phyloP scores from a whole-genome alignment of 805 yeast species.

The Tetrapisispora phaffii region DNA sequence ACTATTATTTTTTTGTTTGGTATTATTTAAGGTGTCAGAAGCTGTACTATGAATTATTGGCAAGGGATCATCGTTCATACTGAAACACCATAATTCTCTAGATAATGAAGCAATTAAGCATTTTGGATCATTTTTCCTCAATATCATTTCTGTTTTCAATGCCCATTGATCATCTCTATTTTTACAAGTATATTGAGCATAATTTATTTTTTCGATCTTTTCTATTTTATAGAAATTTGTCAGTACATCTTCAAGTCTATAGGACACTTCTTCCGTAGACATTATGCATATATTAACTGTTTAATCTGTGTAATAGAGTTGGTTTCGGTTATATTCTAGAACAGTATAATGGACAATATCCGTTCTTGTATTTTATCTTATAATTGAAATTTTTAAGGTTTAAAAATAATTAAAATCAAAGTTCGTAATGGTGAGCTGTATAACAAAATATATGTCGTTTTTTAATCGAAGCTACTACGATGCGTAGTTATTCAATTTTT shows the following conservation, averaged over 20 bases:
- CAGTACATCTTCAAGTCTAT: slow-evolving; percentile 21
- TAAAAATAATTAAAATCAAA: too few species aligned
- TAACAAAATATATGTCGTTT: too few species aligned
- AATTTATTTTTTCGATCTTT: slow-evolving; percentile 24
- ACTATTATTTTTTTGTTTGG: neutral
- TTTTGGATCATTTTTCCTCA: slow-evolving; percentile 30
- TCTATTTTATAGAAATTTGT: slow-evolving; percentile 26
- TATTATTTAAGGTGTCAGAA: slow-evolving; percentile 2
- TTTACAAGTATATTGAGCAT: slow-evolving; percentile 26
- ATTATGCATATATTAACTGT: neutral
- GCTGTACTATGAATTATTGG: slow-evolving; percentile 24
- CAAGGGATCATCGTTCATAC: slow-evolving; percentile 31
- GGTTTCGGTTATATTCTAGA: too few species aligned
- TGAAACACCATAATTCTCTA: slow-evolving; percentile 37
- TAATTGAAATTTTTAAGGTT: too few species aligned
- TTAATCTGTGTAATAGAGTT: too few species aligned
- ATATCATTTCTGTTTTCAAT: slow-evolving; percentile 33
- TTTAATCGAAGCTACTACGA: too few species aligned
- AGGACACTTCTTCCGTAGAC: slow-evolving; percentile 5
- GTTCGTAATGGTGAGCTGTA: too few species aligned
- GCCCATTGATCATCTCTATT: slow-evolving; percentile 34
- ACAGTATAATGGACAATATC: too few species aligned
- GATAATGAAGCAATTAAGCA: slow-evolving; percentile 32
- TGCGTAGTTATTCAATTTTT: too few species aligned
- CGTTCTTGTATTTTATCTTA: too few species aligned